Evolutionary conservation across 1,284 basidiomycete genomes (phyloP).

Genomic region (Earliella scabrosa): DNA sequence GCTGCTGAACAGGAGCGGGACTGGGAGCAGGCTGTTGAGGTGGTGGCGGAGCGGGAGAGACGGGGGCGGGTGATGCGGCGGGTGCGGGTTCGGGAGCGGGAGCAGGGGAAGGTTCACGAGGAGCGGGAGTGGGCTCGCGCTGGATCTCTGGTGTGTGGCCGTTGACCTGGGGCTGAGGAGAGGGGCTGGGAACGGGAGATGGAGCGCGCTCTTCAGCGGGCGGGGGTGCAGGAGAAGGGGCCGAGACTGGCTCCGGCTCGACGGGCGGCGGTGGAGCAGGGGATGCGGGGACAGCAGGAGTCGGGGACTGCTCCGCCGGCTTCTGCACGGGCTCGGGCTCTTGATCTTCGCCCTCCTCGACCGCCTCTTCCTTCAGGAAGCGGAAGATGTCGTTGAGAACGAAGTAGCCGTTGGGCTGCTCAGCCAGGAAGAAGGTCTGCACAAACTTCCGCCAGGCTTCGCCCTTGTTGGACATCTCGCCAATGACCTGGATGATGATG

Average conservation of each 20-base stretch:
- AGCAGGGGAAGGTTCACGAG: slow-evolving; percentile 40
- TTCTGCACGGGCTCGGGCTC: slow-evolving; percentile 39
- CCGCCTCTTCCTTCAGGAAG: slow-evolving; percentile 94
- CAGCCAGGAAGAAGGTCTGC: slow-evolving; percentile 99
- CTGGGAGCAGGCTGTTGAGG: slow-evolving; percentile 46
- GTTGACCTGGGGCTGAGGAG: slow-evolving; percentile 31
- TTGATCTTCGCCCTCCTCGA: slow-evolving; percentile 72
- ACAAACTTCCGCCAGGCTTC: slow-evolving; percentile 98
- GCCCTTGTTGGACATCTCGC: slow-evolving; percentile 94
- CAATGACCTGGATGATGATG: slow-evolving; percentile 99
- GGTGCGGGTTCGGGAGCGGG: slow-evolving; percentile 37
- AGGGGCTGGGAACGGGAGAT: slow-evolving; percentile 37
- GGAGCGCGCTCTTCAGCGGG: slow-evolving; percentile 38
- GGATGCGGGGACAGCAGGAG: slow-evolving; percentile 32
- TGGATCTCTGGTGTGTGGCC: slow-evolving; percentile 34
- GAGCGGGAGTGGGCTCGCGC: slow-evolving; percentile 41
- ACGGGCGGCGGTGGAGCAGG: slow-evolving; percentile 31
- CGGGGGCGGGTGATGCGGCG: slow-evolving; percentile 34
- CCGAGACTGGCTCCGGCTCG: slow-evolving; percentile 39
- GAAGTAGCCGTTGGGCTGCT: slow-evolving; percentile 99
- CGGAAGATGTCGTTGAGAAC: slow-evolving; percentile 99
- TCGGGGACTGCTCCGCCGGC: slow-evolving; percentile 22
- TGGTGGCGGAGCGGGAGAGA: slow-evolving; percentile 43
- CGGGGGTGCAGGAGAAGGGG: slow-evolving; percentile 29
- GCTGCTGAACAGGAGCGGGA: slow-evolving; percentile 37